Evolutionary conservation across 2,329 filamentous ascomycete genomes (phyloP), one percentile per base, ranked within the genome.

Genomic region (Diaporthe amygdali): DNA sequence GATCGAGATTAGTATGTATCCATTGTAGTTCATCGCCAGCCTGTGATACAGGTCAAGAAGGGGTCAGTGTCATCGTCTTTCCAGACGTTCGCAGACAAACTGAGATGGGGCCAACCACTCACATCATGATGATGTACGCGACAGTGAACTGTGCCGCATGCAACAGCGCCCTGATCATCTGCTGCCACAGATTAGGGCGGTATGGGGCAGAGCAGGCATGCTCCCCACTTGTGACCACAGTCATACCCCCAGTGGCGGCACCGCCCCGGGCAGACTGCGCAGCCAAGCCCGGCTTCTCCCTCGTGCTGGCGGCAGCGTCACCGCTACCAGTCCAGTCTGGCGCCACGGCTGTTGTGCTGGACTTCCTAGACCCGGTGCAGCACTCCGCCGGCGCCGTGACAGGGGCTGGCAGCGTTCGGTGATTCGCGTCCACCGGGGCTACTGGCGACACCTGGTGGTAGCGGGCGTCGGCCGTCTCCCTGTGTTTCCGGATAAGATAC

Each of bases 1-100:
- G 79, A 96, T 94, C 75, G 90, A 94, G 71, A 96, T 91, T 79
- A 96, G 93, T 74, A 96, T 87, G 81, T 94, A 96, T 12, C 91
- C 89, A 75, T 90, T 90, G 81, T 87, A 90, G 79, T 90, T 89
- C 86, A 89, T 89, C 74, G 86, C 86, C n/a, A 83, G 81, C 73
- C 77, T 82, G 69, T 2, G 12, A 14, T 22, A 9, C 37, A 72
- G 25, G 69, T 55, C 27, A 37, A 22, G 37, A n/a, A 22, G 10
- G 30, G 5, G 47, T 67, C 47, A 67, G 34, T 30, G 41, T n/a
- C n/a, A n/a, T n/a, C n/a, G n/a, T n/a, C n/a, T 63, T 20, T 30
- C 14, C 15, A 1, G 20, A 12, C 37, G 14, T 25, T 59, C 22
- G 44, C 2, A 10, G 70, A 72, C 46, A 74, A 8, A 39, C n/a